Evolutionary conservation across 495 filamentous ascomycete genomes (phyloP), one percentile per base, ranked within the genome.

Genomic region (Choiromyces venosus): DNA sequence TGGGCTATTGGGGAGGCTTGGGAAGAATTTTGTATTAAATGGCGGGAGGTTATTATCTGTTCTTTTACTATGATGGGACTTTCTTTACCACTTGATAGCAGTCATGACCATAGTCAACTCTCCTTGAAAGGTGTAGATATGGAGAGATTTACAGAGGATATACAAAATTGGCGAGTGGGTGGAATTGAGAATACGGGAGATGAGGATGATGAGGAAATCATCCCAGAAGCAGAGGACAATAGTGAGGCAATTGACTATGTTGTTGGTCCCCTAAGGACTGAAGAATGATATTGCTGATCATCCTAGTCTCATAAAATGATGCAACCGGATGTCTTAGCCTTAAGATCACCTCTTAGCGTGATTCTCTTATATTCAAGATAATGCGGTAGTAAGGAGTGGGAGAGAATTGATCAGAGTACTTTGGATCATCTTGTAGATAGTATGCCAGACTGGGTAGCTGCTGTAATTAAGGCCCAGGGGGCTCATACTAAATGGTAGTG

Each of bases 71-170:
- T 35, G 1, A 8, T 66, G 0, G 69, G 69, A 37, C 52, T 71
- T 29, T 71, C 69, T n/a, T 6, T 71, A 33, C 69, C 69, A 14
- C 21, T 71, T 14, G 7, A 65, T 44, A 25, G 69, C 4, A 25
- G n/a, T 25, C 2, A 12, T 25, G 8, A 56, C 5, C 0, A 9
- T 4, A 56, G 46, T 56, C 21, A 56, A 2, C 46, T 56, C 0
- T 56, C 46, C 1, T 56, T 56, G 12, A 56, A 56, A 29, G 46
- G 46, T 25, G 4, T 56, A 2, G 46, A 56, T 56, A 56, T 56
- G 8, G 46, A 12, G 1, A 25, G 5, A 25, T 56, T 56, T 25
- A 29, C 4, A n/a, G 46, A 56, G 46, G 8, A 56, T 1, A 25
- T 56, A 25, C 0, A 56, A 7, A 56, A 29, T 12, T 56, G 46